phyloP scores from a whole-genome alignment of 2,329 filamentous ascomycete genomes.

The Cadophora malorum region DNA sequence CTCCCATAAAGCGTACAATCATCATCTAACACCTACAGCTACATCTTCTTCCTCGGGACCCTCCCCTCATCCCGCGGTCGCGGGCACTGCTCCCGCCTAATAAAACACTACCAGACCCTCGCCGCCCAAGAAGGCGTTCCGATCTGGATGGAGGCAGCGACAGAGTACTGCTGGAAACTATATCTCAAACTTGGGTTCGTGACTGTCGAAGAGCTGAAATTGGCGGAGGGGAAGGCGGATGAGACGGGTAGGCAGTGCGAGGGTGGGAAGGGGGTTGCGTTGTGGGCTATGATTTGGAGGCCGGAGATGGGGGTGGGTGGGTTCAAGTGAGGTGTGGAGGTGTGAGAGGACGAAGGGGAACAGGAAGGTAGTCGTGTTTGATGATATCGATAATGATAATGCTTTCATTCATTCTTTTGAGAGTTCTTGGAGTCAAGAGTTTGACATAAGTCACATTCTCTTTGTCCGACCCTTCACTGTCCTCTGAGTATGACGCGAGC shows the following conservation, averaged over 20 bases:
- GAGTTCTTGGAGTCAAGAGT: not conserved
- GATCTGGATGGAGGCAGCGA: too few species aligned
- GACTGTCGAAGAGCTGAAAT: not conserved
- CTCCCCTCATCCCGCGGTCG: too few species aligned
- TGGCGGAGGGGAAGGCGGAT: not conserved
- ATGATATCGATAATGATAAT: not conserved
- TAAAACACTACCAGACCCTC: not conserved
- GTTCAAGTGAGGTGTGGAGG: not conserved
- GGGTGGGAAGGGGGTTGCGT: not conserved
- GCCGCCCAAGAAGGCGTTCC: too few species aligned
- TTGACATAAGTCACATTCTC: not conserved
- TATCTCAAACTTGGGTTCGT: not conserved
- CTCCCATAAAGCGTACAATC: too few species aligned
- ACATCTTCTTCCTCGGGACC: too few species aligned
- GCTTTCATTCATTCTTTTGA: not conserved
- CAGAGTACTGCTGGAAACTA: not conserved
- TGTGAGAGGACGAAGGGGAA: not conserved
- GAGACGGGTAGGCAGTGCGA: not conserved
- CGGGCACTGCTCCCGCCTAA: too few species aligned
- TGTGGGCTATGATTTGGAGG: not conserved
- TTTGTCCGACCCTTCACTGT: not conserved
- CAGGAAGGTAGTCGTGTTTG: not conserved
- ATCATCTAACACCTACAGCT: too few species aligned
- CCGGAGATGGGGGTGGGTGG: not conserved
- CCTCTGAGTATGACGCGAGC: not conserved